These are phyloP conservation scores for Pseudogymnoascus sp. DNA, from an alignment of 2,329 filamentous ascomycete species.

Conservation along the genomic window DNA sequence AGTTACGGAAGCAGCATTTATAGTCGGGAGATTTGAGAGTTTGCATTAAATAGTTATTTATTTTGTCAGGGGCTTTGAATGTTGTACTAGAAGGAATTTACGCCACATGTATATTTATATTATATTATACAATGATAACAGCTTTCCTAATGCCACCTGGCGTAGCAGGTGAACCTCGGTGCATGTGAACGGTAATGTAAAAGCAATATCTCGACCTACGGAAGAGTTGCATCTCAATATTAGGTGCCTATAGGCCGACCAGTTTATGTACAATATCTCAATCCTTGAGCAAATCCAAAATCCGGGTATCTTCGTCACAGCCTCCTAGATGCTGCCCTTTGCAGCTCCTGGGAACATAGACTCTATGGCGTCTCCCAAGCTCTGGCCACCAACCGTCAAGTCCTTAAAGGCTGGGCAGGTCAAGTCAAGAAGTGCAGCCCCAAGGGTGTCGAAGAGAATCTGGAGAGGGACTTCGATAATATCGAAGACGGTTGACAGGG, in stretches of 20 bases:
- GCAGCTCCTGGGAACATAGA: slow-evolving; percentile 11
- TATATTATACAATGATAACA: neutral
- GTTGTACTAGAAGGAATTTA: neutral
- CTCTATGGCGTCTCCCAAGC: slow-evolving; percentile 10
- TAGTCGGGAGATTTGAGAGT: neutral
- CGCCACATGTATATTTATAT: neutral
- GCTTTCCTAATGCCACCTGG: neutral
- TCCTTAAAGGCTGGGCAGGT: slow-evolving; percentile 27
- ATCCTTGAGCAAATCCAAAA: neutral
- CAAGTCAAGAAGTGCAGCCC: slow-evolving; percentile 22
- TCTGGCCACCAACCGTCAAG: slow-evolving; percentile 9
- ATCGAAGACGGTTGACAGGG: slow-evolving; percentile 30
- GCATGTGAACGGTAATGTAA: neutral
- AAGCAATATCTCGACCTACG: neutral
- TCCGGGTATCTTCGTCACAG: neutral
- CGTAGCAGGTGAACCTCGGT: neutral
- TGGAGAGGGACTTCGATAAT: slow-evolving; percentile 28
- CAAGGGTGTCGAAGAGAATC: slow-evolving; percentile 25
- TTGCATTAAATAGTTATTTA: neutral
- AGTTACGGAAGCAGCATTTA: neutral
- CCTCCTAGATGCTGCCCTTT: slow-evolving; percentile 2
- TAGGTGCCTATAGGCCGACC: neutral
- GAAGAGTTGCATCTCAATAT: neutral
- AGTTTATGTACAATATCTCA: neutral
- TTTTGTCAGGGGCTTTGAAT: neutral